A percentile compares a stretch with the other conserved stretches of the same genome.
Evolutionary conservation across 2,329 filamentous ascomycete genomes (phyloP).

Genomic region (Aspergillus sp.): DNA sequence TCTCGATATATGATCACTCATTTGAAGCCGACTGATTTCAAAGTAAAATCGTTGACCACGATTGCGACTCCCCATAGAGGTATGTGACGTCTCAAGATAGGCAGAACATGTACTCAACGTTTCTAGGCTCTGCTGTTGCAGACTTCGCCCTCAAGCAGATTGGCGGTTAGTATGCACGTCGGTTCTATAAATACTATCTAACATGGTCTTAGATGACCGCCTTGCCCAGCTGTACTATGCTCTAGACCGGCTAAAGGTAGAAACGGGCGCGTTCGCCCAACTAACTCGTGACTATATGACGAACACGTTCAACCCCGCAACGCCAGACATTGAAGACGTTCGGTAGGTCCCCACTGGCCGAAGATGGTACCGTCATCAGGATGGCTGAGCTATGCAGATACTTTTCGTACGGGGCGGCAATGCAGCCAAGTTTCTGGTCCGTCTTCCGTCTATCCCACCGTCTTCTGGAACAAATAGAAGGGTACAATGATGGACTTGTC

Average conservation of each 20-base stretch:
- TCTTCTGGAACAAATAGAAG: conserved; percentile 57
- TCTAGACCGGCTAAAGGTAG: conserved; percentile 56
- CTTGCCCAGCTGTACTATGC: conserved; percentile 58
- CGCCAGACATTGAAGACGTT: conserved; percentile 57
- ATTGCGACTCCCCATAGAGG: conserved; percentile 63
- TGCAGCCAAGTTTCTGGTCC: conserved; percentile 58
- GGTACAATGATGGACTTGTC: conserved; percentile 64
- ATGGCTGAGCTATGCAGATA: conserved; percentile 44
- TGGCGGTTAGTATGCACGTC: conserved; percentile 45
- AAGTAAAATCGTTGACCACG: conserved; percentile 69
- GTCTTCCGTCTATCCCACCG: conserved; percentile 59
- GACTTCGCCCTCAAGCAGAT: conserved; percentile 63
- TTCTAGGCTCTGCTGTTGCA: conserved; percentile 58
- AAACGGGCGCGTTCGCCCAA: conserved; percentile 64
- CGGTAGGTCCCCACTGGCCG: conserved; percentile 34
- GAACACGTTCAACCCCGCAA: conserved; percentile 60
- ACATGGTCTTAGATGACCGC: conserved; percentile 40
- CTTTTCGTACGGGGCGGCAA: conserved; percentile 63
- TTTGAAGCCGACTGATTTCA: conserved; percentile 64
- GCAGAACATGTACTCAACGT: conserved; percentile 14
- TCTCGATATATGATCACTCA: conserved; percentile 65
- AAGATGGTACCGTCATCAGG: neutral
- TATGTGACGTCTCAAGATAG: conserved; percentile 21
- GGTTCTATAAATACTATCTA: neutral
- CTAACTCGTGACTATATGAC: conserved; percentile 61